phyloP scores from a whole-genome alignment of 2,329 filamentous ascomycete genomes.

The Phyllosticta paracitricarpa region DNA sequence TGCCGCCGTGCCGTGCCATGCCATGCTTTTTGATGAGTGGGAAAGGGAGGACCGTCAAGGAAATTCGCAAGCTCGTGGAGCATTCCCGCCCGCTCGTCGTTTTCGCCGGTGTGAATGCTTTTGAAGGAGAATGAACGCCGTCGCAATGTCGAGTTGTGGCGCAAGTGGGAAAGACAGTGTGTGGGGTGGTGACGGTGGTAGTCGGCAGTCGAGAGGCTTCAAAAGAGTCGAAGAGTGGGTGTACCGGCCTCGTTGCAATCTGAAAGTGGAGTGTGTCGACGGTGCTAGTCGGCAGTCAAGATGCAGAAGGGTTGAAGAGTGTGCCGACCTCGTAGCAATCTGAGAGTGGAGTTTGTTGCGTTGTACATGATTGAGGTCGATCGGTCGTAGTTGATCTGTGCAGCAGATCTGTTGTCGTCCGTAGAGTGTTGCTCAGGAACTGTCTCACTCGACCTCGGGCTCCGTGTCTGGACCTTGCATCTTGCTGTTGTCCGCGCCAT shows the following conservation, averaged over 20 bases:
- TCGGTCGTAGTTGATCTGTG: not conserved
- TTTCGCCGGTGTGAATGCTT: not conserved
- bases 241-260: too few species aligned
- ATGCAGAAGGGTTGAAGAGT: too few species aligned
- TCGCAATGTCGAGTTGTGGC: too few species aligned
- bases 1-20: not conserved
- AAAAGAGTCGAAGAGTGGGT: too few species aligned
- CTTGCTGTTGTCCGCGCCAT: not conserved
- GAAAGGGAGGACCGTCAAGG: not conserved
- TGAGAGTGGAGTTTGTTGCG: too few species aligned
- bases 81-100: not conserved
- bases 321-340: too few species aligned
- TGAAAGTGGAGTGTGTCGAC: too few species aligned
- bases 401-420: not conserved
- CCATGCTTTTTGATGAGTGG: not conserved
- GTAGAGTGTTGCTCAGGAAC: not conserved
- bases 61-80: not conserved
- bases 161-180: too few species aligned
- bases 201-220: too few species aligned
- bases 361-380: not conserved
- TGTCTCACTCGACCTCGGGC: not conserved
- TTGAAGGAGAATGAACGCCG: not conserved
- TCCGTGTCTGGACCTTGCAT: not conserved
- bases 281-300: too few species aligned
- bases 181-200: too few species aligned